These are phyloP conservation scores for Globisporangium parvum DNA, from an alignment of 352 stramenopile species.

Conservation along the genomic window DNA sequence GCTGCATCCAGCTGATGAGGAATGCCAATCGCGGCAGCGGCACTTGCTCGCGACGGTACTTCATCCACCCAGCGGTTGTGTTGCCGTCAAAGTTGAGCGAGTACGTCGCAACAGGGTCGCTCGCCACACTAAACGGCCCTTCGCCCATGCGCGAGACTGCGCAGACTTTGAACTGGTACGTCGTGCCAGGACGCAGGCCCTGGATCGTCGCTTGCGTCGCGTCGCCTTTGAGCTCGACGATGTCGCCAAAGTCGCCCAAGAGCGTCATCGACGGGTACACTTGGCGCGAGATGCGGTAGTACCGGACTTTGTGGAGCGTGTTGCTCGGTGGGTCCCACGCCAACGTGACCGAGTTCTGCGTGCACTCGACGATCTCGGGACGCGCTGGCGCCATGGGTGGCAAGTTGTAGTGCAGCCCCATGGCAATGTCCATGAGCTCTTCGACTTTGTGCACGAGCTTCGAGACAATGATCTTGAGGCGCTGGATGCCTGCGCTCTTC, in stretches of 20 bases:
- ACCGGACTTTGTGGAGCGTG: conserved; percentile 75
- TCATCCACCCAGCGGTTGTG: conserved; percentile 83
- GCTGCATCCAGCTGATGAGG: conserved; percentile 59
- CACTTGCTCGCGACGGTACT: conserved; percentile 66
- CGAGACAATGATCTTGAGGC: conserved; percentile 83
- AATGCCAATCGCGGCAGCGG: conserved; percentile 37
- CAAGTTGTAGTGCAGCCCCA: conserved; percentile 78
- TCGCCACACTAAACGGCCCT: conserved; percentile 71
- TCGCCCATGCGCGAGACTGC: conserved; percentile 83
- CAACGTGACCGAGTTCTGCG: conserved; percentile 73
- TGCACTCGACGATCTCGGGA: conserved; percentile 41
- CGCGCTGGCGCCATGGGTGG: conserved; percentile 71
- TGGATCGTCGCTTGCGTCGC: conserved; percentile 55
- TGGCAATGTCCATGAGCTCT: conserved; percentile 87
- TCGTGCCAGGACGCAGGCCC: conserved; percentile 68
- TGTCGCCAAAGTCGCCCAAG: conserved; percentile 74
- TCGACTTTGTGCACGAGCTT: conserved; percentile 87
- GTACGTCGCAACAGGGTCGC: conserved; percentile 63
- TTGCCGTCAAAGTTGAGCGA: conserved; percentile 67
- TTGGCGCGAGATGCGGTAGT: conserved; percentile 77
- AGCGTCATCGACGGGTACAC: conserved; percentile 77
- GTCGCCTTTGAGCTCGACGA: conserved; percentile 67
- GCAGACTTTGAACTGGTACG: conserved; percentile 84
- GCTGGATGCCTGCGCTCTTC: conserved; percentile 75
- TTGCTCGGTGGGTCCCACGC: conserved; percentile 56